Conservation (phyloP, 140 eudicot genomes). For the Erigeron philadelphicus region DNA sequence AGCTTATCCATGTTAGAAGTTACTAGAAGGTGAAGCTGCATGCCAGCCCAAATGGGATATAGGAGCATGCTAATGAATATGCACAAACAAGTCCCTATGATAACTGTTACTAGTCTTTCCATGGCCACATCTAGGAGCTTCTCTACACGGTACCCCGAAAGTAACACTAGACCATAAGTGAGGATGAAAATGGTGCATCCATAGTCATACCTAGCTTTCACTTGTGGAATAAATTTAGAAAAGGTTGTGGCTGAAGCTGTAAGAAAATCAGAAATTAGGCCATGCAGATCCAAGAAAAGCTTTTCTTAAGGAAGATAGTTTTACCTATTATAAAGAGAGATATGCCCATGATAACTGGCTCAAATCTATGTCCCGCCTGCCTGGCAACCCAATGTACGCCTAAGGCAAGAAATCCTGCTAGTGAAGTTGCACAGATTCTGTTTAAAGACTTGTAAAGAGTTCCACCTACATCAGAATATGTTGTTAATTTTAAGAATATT, state of each 20-base stretch:
- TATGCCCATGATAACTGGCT: conserved; percentile 43
- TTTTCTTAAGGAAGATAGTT: neutral
- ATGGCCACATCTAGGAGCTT: conserved; percentile 49
- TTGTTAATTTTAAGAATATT: too few species aligned
- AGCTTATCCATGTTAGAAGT: conserved; percentile 54
- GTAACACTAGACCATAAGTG: conserved; percentile 67
- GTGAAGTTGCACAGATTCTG: conserved; percentile 32
- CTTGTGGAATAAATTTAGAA: conserved; percentile 58
- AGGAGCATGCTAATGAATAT: conserved; percentile 47
- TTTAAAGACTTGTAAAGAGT: conserved; percentile 36
- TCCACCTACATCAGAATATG: conserved; percentile 33
- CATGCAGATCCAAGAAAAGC: conserved; percentile 8
- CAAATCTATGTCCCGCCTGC: conserved; percentile 33
- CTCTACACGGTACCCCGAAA: conserved; percentile 76
- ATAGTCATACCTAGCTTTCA: conserved; percentile 68
- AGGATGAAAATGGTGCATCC: conserved; percentile 80
- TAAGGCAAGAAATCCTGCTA: conserved; percentile 57
- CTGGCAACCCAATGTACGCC: conserved; percentile 54
- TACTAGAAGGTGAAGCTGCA: conserved; percentile 57
- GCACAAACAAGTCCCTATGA: conserved; percentile 62
- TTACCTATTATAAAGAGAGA: conserved; percentile 46
- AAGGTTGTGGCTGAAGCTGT: conserved; percentile 67
- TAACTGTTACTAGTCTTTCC: conserved; percentile 53
- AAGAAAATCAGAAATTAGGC: neutral
- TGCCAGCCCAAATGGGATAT: conserved; percentile 85